These are phyloP conservation scores for Elongisporangium prolatum DNA, from an alignment of 352 stramenopile genomes.

Conservation along the genomic window DNA sequence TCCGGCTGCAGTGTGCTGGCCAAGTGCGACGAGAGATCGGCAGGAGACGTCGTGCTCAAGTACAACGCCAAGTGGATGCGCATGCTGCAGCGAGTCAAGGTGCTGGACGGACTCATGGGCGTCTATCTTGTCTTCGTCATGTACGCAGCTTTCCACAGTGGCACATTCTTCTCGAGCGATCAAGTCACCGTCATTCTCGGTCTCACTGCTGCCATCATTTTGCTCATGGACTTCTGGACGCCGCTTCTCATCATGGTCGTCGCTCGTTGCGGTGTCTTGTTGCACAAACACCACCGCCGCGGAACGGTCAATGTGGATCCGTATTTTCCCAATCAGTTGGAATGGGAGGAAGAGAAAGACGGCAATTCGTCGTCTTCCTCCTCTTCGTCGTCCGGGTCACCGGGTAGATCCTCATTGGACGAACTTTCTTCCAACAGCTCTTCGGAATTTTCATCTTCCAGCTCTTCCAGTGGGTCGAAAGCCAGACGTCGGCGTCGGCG, in stretches of 20 bases:
- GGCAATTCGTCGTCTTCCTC: slow-evolving; percentile 7
- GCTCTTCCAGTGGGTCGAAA: too few species aligned
- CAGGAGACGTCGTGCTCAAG: slow-evolving; percentile 50
- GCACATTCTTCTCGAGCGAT: slow-evolving; percentile 40
- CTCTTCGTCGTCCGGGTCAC: slow-evolving; percentile 7
- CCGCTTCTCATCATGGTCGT: slow-evolving; percentile 65
- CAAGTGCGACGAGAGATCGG: slow-evolving; percentile 21
- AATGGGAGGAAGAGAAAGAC: slow-evolving; percentile 48
- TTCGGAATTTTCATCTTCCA: too few species aligned
- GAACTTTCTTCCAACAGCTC: too few species aligned
- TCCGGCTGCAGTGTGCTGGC: slow-evolving; percentile 33
- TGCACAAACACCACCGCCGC: slow-evolving; percentile 52
- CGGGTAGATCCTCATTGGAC: slow-evolving; percentile 5
- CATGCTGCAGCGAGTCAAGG: slow-evolving; percentile 54
- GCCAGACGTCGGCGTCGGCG: not conserved
- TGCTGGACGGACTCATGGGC: slow-evolving; percentile 40
- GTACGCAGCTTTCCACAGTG: slow-evolving; percentile 59
- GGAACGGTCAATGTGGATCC: slow-evolving; percentile 53
- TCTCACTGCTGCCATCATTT: slow-evolving; percentile 30
- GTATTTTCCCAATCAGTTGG: slow-evolving; percentile 63
- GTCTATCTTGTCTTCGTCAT: slow-evolving; percentile 69
- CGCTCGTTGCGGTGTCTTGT: slow-evolving; percentile 39
- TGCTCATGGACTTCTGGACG: slow-evolving; percentile 64
- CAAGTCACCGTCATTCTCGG: slow-evolving; percentile 36
- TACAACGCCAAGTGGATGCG: slow-evolving; percentile 66